These are phyloP conservation scores for Ophiorrhiza pumila DNA, from an alignment of 257 asterid species.

Conservation along the genomic window DNA sequence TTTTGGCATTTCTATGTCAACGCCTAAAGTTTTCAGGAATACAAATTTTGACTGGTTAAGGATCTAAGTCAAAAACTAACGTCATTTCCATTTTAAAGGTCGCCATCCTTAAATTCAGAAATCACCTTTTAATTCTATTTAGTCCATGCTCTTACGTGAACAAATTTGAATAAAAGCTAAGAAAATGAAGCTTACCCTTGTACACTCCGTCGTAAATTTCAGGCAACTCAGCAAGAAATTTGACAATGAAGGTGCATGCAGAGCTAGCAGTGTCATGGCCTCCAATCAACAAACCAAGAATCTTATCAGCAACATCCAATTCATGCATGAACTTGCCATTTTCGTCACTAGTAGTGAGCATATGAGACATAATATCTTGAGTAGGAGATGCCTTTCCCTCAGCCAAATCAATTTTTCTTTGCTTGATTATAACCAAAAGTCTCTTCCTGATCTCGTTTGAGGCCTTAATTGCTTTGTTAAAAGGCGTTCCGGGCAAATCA, in stretches of 20 bases:
- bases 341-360: slow-evolving; percentile 48
- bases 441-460: slow-evolving; percentile 44
- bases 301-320: slow-evolving; percentile 46
- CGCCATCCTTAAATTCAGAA: too few species aligned
- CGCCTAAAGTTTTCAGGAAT: too few species aligned
- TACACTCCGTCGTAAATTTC: slow-evolving; percentile 48
- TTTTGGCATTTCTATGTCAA: too few species aligned
- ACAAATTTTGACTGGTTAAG: too few species aligned
- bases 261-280: slow-evolving; percentile 67
- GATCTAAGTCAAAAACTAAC: too few species aligned
- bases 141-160: not conserved
- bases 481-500: slow-evolving; percentile 54
- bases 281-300: slow-evolving; percentile 49
- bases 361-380: slow-evolving; percentile 58
- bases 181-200: slow-evolving; percentile 26
- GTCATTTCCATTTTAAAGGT: too few species aligned
- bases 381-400: slow-evolving; percentile 53
- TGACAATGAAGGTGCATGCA: slow-evolving; percentile 52
- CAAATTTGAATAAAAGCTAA: not conserved
- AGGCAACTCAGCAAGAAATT: slow-evolving; percentile 57
- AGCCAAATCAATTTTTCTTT: slow-evolving; percentile 35
- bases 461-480: slow-evolving; percentile 46
- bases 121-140: too few species aligned
- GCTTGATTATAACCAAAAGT: slow-evolving; percentile 39
- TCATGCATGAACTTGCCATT: slow-evolving; percentile 50